These are phyloP conservation scores for Berberis vulgaris DNA, from an alignment of 164 flowering plant genomes.

Conservation along the genomic window DNA sequence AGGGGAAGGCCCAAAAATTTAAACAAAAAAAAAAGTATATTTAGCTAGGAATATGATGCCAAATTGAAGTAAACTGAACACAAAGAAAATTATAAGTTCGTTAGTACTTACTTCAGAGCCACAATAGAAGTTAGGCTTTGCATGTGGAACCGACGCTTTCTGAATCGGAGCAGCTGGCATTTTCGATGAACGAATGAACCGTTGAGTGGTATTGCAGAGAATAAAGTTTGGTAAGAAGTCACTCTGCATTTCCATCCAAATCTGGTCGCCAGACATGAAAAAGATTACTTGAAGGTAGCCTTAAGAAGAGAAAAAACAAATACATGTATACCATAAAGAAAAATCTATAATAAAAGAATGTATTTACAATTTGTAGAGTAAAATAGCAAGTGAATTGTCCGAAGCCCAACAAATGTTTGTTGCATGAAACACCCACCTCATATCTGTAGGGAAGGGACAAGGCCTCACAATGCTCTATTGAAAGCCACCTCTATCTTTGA, in stretches of 20 bases:
- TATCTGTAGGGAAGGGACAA: too few relatives aligned
- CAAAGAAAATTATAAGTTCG: background rate
- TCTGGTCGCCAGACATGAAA: slow-evolving; percentile 29
- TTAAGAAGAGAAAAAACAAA: too few relatives aligned
- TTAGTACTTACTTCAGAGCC: slow-evolving; percentile 74
- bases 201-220: slow-evolving; percentile 95
- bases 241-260: slow-evolving; percentile 95
- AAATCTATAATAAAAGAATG: too few relatives aligned
- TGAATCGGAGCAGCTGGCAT: slow-evolving; percentile 64
- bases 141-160: slow-evolving; percentile 85
- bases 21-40: too few relatives aligned
- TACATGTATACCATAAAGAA: too few relatives aligned
- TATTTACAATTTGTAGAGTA: too few relatives aligned
- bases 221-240: slow-evolving; percentile 96
- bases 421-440: too few relatives aligned
- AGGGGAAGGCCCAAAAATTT: too few relatives aligned
- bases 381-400: too few relatives aligned
- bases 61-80: background rate
- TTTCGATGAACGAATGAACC: slow-evolving; percentile 75
- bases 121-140: slow-evolving; percentile 89
- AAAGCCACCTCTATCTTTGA: too few relatives aligned
- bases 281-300: background rate
- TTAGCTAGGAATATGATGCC: background rate
- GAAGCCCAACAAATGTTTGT: too few relatives aligned
- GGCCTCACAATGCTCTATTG: too few relatives aligned